Evolutionary conservation across 2,329 filamentous ascomycete genomes (phyloP).

Genomic region (Talaromyces sp.): DNA sequence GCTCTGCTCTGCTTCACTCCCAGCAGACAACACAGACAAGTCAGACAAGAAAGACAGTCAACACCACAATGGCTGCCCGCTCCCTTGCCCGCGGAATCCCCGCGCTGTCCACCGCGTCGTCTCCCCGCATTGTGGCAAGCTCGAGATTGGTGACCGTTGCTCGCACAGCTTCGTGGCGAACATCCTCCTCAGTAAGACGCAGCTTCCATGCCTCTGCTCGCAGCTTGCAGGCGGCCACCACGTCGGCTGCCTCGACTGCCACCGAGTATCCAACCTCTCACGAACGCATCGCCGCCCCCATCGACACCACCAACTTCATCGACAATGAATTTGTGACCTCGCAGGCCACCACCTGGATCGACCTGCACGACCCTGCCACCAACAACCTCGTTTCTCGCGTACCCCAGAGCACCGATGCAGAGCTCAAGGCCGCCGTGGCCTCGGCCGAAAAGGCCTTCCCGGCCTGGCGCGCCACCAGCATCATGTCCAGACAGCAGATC

Average conservation of each 20-base stretch:
- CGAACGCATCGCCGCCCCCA: constrained; percentile 49
- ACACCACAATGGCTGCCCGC: constrained; percentile 31
- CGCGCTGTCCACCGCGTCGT: constrained; percentile 27
- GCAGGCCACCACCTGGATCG: constrained; percentile 57
- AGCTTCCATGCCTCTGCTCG: constrained; percentile 50
- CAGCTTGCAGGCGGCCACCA: constrained; percentile 47
- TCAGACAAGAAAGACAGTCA: neutral
- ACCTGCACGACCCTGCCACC: constrained; percentile 60
- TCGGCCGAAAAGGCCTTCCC: constrained; percentile 61
- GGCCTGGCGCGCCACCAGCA: constrained; percentile 55
- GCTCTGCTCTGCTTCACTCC: neutral
- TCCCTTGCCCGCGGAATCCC: constrained; percentile 33
- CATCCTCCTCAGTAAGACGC: neutral
- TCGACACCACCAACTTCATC: constrained; percentile 59
- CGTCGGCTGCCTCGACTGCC: constrained; percentile 45
- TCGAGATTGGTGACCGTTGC: neutral
- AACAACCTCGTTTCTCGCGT: constrained; percentile 63
- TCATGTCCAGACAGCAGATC: constrained; percentile 58
- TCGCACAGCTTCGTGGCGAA: constrained; percentile 9
- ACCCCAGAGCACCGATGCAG: constrained; percentile 60
- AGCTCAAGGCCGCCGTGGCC: constrained; percentile 57
- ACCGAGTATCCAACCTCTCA: constrained; percentile 54
- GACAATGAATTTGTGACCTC: constrained; percentile 59
- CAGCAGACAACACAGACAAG: neutral
- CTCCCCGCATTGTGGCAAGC: constrained; percentile 27